Evolutionary conservation across 2,329 filamentous ascomycete species (phyloP).

Genomic region (Sporothrix dimorphospora): DNA sequence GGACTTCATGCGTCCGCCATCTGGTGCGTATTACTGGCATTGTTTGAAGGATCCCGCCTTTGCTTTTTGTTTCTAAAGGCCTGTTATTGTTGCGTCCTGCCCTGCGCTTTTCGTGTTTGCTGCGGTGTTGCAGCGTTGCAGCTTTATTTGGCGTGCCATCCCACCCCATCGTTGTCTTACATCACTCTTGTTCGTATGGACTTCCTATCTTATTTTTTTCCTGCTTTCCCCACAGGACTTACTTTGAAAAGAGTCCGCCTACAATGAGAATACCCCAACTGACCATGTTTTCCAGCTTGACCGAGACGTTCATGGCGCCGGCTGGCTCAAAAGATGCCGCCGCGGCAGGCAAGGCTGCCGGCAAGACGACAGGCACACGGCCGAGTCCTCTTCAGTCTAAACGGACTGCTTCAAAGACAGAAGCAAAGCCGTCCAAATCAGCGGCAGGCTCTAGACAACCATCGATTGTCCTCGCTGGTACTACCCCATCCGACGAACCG

Average conservation of each 20-base stretch:
- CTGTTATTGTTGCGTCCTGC: neutral
- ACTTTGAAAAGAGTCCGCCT: neutral
- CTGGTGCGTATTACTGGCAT: slow-evolving; percentile 18
- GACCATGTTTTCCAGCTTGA: slow-evolving; percentile 40
- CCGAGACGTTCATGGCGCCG: slow-evolving; percentile 39
- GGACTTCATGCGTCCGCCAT: slow-evolving; percentile 31
- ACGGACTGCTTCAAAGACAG: slow-evolving; percentile 38
- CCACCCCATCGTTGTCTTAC: neutral
- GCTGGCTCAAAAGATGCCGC: slow-evolving; percentile 35
- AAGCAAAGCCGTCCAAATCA: slow-evolving; percentile 16
- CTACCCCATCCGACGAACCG: slow-evolving; percentile 28
- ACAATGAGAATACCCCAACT: slow-evolving; percentile 27
- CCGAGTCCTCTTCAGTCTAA: slow-evolving; percentile 39
- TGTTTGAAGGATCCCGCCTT: neutral
- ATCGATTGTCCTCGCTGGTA: slow-evolving; percentile 34
- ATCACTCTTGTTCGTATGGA: neutral
- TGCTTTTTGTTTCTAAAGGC: neutral
- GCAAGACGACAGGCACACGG: slow-evolving; percentile 30
- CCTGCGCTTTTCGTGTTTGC: neutral
- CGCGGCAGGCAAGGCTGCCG: slow-evolving; percentile 28
- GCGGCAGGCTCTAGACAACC: slow-evolving; percentile 24
- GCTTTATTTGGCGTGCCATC: slow-evolving; percentile 1
- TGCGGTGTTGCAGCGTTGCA: neutral
- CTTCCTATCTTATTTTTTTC: neutral
- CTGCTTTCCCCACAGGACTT: neutral